Conservation (phyloP, 1,284 basidiomycete genomes). For the Cutaneotrichosporon spelunceum region DNA sequence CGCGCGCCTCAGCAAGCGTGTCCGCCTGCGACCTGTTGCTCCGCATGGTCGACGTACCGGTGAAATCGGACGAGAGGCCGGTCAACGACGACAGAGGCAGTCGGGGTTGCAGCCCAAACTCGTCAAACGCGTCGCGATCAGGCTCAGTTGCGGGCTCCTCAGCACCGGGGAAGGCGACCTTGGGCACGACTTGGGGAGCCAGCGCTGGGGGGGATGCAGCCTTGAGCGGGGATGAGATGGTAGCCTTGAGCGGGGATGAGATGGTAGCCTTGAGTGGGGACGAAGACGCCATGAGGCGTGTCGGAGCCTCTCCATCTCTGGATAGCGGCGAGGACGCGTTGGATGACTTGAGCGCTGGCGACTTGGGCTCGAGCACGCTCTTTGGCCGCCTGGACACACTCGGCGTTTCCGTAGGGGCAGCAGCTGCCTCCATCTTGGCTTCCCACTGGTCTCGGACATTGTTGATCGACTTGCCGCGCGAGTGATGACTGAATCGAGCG, state of each 20-base stretch:
- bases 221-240: slow-evolving; percentile 2
- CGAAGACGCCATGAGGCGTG: slow-evolving; percentile 9
- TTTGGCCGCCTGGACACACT: not conserved
- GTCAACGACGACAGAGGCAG: slow-evolving; percentile 11
- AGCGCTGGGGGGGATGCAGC: not conserved
- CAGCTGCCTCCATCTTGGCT: slow-evolving; percentile 38
- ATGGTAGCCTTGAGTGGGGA: not conserved
- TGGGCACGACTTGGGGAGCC: not conserved
- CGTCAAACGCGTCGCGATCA: not conserved
- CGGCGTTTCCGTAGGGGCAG: not conserved
- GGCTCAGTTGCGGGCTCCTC: not conserved
- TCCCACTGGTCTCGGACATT: slow-evolving; percentile 45
- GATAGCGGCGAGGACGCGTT: not conserved
- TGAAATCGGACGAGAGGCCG: slow-evolving; percentile 27
- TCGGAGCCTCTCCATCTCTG: not conserved
- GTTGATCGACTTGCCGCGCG: slow-evolving; percentile 37
- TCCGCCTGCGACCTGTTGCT: slow-evolving; percentile 20
- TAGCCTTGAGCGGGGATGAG: slow-evolving; percentile 6
- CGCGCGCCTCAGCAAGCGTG: slow-evolving; percentile 42
- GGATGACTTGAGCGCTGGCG: not conserved
- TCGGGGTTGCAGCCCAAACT: slow-evolving; percentile 7
- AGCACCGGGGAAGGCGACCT: not conserved
- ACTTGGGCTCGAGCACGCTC: slow-evolving; percentile 9
- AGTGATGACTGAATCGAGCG: slow-evolving; percentile 21
- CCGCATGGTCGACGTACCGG: slow-evolving; percentile 27